phyloP scores from a whole-genome alignment of 305 asterid genomes.

The Rubia peregrina region DNA sequence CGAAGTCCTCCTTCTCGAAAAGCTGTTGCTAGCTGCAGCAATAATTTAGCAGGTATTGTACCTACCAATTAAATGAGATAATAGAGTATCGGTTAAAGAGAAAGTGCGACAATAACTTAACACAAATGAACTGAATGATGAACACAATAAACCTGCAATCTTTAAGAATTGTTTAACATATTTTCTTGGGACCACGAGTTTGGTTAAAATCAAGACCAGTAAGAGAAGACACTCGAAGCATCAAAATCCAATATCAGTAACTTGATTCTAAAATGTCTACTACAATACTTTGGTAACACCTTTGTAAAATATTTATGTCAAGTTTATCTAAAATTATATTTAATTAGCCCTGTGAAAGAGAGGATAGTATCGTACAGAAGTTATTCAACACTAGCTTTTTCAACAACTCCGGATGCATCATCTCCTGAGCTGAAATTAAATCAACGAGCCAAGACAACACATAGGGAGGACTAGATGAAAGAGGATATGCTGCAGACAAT shows the following conservation, averaged over 20 bases:
- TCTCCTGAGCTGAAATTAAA: conserved; percentile 24
- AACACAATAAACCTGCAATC: neutral
- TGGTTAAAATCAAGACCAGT: no score
- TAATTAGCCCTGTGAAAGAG: neutral
- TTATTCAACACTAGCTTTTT: conserved; percentile 25
- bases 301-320: neutral
- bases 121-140: conserved; percentile 1
- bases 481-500: conserved; percentile 24
- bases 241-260: neutral
- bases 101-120: conserved; percentile 1
- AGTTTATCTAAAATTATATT: neutral
- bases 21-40: conserved; percentile 23
- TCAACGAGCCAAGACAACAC: conserved; percentile 21
- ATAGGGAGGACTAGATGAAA: conserved; percentile 28
- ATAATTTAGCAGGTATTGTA: conserved; percentile 25
- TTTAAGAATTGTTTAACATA: neutral
- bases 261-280: neutral
- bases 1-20: conserved; percentile 25
- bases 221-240: neutral
- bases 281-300: neutral
- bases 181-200: neutral
- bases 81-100: neutral
- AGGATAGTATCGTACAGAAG: conserved; percentile 17
- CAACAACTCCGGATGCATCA: conserved; percentile 24
- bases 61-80: conserved; percentile 16